phyloP scores from a whole-genome alignment of 2,329 filamentous ascomycete species.

The Paecilomyces sp. region DNA sequence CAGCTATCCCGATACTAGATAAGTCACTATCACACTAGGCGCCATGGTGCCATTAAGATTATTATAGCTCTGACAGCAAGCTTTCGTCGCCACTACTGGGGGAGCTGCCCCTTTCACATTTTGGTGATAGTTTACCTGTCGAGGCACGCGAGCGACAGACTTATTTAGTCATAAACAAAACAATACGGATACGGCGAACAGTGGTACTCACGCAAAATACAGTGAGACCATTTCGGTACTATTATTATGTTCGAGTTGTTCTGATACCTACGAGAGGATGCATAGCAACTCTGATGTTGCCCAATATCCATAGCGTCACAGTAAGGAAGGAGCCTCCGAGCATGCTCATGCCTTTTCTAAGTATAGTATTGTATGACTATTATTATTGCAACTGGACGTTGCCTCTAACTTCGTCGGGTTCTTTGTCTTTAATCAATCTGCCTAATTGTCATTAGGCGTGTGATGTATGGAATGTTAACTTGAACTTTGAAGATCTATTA shows the following conservation, averaged over 20 bases:
- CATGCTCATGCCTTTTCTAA: neutral
- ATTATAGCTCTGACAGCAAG: conserved; percentile 1
- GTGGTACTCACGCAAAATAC: neutral
- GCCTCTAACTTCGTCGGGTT: neutral
- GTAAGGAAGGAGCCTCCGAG: neutral
- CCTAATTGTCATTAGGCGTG: neutral
- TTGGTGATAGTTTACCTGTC: neutral
- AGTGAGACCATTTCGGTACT: neutral
- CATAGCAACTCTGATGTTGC: neutral
- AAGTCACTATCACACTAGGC: neutral
- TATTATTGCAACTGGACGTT: neutral
- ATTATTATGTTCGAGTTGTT: no score
- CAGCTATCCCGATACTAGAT: neutral
- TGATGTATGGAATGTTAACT: neutral
- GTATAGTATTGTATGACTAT: neutral
- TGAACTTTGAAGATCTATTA: neutral
- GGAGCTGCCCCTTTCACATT: neutral
- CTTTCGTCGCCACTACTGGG: conserved; percentile 1
- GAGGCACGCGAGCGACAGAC: neutral
- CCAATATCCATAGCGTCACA: neutral
- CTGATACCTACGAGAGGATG: neutral
- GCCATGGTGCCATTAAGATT: neutral
- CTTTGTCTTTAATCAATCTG: neutral
- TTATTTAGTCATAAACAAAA: neutral
- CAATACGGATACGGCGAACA: neutral